Evolutionary conservation across 179 eudicot species (phyloP).

Genomic region (Silene noctiflora): DNA sequence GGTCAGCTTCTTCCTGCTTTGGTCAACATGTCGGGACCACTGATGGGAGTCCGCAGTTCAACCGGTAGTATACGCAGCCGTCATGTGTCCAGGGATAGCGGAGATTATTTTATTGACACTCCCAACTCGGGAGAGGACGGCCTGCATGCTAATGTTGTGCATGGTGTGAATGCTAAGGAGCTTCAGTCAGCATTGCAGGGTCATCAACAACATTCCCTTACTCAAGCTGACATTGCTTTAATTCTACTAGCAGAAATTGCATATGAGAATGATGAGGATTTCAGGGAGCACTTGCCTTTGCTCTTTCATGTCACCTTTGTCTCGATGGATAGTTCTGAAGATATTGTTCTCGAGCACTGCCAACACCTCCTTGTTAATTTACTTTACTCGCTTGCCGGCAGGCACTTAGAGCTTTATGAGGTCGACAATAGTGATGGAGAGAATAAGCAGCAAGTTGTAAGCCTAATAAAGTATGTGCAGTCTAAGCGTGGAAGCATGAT

Average conservation of each 20-base stretch:
- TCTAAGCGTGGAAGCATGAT: slow-evolving; percentile 98
- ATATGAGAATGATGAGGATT: slow-evolving; percentile 96
- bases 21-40: slow-evolving; percentile 97
- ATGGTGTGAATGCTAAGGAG: slow-evolving; percentile 85
- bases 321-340: slow-evolving; percentile 98
- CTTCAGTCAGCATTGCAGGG: slow-evolving; percentile 97
- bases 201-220: slow-evolving; percentile 91
- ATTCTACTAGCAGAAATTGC: slow-evolving; percentile 97
- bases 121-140: slow-evolving; percentile 97
- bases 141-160: slow-evolving; percentile 57
- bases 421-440: slow-evolving; percentile 95
- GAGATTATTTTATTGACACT: slow-evolving; percentile 92
- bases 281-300: slow-evolving; percentile 88
- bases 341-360: slow-evolving; percentile 96
- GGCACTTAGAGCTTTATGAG: slow-evolving; percentile 92
- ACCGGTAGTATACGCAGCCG: slow-evolving; percentile 95
- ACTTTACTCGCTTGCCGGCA: slow-evolving; percentile 87
- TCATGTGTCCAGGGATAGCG: slow-evolving; percentile 93
- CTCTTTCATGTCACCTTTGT: slow-evolving; percentile 96
- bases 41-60: slow-evolving; percentile 96
- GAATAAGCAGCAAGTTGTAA: slow-evolving; percentile 96
- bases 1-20: slow-evolving; percentile 92
- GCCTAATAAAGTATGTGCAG: slow-evolving; percentile 91
- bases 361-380: slow-evolving; percentile 93
- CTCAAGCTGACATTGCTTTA: slow-evolving; percentile 95